phyloP scores from a whole-genome alignment of 352 stramenopile genomes.

The Phytophthora macrochlamydospora region DNA sequence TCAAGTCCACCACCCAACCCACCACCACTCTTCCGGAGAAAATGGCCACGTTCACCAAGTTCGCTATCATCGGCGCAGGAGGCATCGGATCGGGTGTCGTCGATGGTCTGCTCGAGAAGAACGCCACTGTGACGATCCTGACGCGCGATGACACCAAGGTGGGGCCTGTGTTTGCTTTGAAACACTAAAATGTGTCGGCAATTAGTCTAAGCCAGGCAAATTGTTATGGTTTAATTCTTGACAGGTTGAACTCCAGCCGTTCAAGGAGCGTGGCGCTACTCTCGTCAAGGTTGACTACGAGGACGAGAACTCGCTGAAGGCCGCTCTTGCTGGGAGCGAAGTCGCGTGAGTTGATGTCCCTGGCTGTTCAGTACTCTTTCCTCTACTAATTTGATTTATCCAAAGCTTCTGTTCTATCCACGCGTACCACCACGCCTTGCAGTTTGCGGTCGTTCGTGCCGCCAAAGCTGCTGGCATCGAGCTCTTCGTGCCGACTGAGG shows the following conservation, averaged over 20 bases:
- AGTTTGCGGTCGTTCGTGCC: constrained; percentile 15
- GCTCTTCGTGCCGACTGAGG: constrained; percentile 30
- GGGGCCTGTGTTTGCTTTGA: background rate
- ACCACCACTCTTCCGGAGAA: constrained; percentile 1
- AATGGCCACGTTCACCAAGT: constrained; percentile 1
- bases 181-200: too few relatives aligned
- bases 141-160: constrained; percentile 27
- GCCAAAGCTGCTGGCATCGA: constrained; percentile 22
- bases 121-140: constrained; percentile 5
- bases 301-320: constrained; percentile 17
- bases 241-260: constrained; percentile 19
- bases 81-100: background rate
- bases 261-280: constrained; percentile 19
- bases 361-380: too few relatives aligned
- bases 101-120: constrained; percentile 3
- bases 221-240: background rate
- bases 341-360: constrained; percentile 16
- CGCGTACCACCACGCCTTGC: constrained; percentile 5
- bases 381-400: too few relatives aligned
- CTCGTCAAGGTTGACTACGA: constrained; percentile 24
- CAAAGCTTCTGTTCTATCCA: constrained; percentile 18
- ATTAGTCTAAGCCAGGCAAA: too few relatives aligned
- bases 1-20: background rate
- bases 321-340: constrained; percentile 20
- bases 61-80: background rate